Evolutionary conservation across 2,329 filamentous ascomycete species (phyloP), one percentile per base, ranked within the genome.

Genomic region (Xylaria hypoxylon): DNA sequence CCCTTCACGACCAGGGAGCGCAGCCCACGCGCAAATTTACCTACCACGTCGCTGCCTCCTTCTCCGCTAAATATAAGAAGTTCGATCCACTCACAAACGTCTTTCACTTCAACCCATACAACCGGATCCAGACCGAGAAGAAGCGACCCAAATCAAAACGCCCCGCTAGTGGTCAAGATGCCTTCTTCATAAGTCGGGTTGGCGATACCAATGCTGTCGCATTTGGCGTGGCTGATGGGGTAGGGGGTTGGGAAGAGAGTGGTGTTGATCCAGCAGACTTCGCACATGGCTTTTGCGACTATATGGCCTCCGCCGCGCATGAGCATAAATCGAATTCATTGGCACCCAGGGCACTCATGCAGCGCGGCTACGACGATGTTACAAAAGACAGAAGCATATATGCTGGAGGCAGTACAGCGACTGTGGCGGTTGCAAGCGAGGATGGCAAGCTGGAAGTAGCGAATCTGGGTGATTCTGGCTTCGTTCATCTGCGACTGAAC

Each of bases 181-280:
- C 96, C 64, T 98, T 97, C 82, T 99, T 99, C 80, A 91, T 96
- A 73, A 88, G 91, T 76, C 88, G 90, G 26, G 83, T 97, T n/a
- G 92, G 92, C 58, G 87, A 89, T 69, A 86, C 86, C 1, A 85
- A 89, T 42, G 85, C 89, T 45, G 87, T 97, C 11, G 93, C 94
- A 0, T 90, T 99, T 72, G 96, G 93, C 19, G 88, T 99, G 26
- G 94, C 94, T 59, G 96, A 99, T 77, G 96, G 96, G 11, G 96
- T 99, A 0, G 96, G 96, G 53, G 96, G 96, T 40, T 99, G 96
- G 94, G 89, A 91, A 69, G 92, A 97, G 73, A 95, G 92, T 44
- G 94, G 94, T 50, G 90, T 99, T 59, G 94, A 99, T 76, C 94
- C 96, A 8, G 94, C 94, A 31, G 93, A 97, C 80, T 98, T 98